Base-by-base conservation (phyloP, 352 stramenopile genomes). In the Pythium phragmiticola region DNA sequence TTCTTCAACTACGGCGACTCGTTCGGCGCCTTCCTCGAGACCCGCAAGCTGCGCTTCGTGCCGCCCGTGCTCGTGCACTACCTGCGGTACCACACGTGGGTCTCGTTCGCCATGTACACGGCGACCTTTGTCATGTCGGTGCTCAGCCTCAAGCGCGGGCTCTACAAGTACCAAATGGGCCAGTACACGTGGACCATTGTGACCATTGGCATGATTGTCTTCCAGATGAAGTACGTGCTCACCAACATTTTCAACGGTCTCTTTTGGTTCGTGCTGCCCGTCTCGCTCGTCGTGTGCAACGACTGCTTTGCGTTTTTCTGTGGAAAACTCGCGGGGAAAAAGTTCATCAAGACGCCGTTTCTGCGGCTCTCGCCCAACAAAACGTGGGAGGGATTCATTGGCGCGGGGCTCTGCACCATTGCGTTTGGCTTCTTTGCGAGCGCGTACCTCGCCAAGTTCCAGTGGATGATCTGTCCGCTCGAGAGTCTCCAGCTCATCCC, bases 351-450 rank as follows among this genome's bases (percentile, higher is more conserved):
- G 68, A 77, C 88, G 50, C 78, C 81, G 46, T 95, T 95, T 66
- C 59, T 95, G 60, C 80, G 82, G 11, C 85, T 99, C 52, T 98
- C 90, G 36, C 98, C 98, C 17, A 99, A 99, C 74, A 99, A 99
- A 77, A 99, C 97, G 7, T 99, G 97, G 97, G 98, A 99, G 69
- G 97, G 97, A 3, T 99, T 99, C 64, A 96, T 99, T 30, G 97
- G 97, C 37, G 97, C 95, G 9, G 95, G 96, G 39, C 63, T 99
- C 23, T 98, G 94, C 71, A 99, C 97, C 21, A 77, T 99, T 43
- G 76, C 98, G 36, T 95, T 96, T 42, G 95, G 79, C 17, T 97
- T 96, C 73, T 98, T 98, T 55, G 82, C 96, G 26, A 96, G 88
- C 56, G 78, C 83, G 58, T 96, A 89, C 63, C 77, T 99, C 49